Conservation (phyloP, 2,329 filamentous ascomycete species). For the Raffaelea arxii region DNA sequence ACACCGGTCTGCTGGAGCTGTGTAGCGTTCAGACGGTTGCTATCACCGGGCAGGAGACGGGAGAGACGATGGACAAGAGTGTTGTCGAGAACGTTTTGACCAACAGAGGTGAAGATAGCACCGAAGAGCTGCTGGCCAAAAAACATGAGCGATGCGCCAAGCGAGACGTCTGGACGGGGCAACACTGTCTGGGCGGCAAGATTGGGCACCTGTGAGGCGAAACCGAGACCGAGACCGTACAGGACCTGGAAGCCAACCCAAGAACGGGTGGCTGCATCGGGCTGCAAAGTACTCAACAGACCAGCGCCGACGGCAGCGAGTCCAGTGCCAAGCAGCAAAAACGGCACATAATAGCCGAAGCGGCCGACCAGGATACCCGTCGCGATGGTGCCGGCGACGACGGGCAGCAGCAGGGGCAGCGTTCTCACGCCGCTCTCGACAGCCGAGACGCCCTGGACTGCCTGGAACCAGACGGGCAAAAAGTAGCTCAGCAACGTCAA, state of each 20-base stretch:
- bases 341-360: slow-evolving; percentile 24
- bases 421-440: slow-evolving; percentile 28
- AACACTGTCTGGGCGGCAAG: slow-evolving; percentile 37
- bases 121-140: slow-evolving; percentile 20
- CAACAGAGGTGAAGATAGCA: slow-evolving; percentile 10
- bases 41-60: neutral
- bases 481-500: neutral
- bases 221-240: slow-evolving; percentile 34
- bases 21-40: slow-evolving; percentile 1
- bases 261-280: slow-evolving; percentile 18
- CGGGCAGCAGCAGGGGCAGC: slow-evolving; percentile 27
- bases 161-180: slow-evolving; percentile 26
- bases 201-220: slow-evolving; percentile 32
- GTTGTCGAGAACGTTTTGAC: slow-evolving; percentile 9
- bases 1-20: slow-evolving; percentile 5
- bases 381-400: slow-evolving; percentile 26
- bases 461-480: slow-evolving; percentile 32
- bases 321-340: slow-evolving; percentile 12
- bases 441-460: slow-evolving; percentile 27
- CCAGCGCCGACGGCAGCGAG: slow-evolving; percentile 21
- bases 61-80: slow-evolving; percentile 5
- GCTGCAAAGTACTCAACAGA: slow-evolving; percentile 40
- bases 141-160: slow-evolving; percentile 32
- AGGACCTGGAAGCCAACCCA: slow-evolving; percentile 31
- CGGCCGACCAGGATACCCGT: slow-evolving; percentile 24